Evolutionary conservation across 2,329 filamentous ascomycete species (phyloP), one percentile per base, ranked within the genome.

Genomic region (Diaporthe sp.): DNA sequence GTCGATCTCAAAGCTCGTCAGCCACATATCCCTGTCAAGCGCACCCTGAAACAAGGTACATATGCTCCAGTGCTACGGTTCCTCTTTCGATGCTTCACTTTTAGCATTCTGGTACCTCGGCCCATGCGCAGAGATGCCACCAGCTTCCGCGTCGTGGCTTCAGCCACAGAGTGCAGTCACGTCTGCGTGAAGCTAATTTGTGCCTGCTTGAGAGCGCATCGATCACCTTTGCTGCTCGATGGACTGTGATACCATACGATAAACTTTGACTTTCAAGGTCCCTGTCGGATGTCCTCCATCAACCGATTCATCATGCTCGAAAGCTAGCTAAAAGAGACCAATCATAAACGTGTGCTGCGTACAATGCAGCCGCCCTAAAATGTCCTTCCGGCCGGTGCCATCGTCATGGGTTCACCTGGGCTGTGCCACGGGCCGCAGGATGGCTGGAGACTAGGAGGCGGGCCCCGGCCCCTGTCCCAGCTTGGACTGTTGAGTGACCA

Each of bases 391-490:
- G 51, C 73, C 70, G 55, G 60, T 72, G 60, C 44, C 68, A 65
- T 77, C 58, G 58, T 70, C 68, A 73, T 73, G 58, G 73, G 68
- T 73, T 72, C 61, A 71, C 63, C 68, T 63, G 31, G 39, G 58
- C 25, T 37, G 60, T 70, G 47, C 61, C 75, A 76, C 75, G 75
- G 75, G 73, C 75, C 75, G 75, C 75, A 76, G 75, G 73, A 76
- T 76, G 68, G 75, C 75, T 75, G 44, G 72, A 49, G 37, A 55
- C 67, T 57, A 72, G 51, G 72, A 63, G 61, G 15, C 34, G 25
- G n/a, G 47, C 68, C 75, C 73, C 51, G 73, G 53, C 63, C 75
- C 73, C 63, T 75, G 68, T 63, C 31, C 37, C 47, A 72, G 67
- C 55, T 75, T 49, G 51, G 75, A 71, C 73, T 72, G 68, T 72